phyloP scores from a whole-genome alignment of 495 filamentous ascomycete species.

The Penicillium goetzii region DNA sequence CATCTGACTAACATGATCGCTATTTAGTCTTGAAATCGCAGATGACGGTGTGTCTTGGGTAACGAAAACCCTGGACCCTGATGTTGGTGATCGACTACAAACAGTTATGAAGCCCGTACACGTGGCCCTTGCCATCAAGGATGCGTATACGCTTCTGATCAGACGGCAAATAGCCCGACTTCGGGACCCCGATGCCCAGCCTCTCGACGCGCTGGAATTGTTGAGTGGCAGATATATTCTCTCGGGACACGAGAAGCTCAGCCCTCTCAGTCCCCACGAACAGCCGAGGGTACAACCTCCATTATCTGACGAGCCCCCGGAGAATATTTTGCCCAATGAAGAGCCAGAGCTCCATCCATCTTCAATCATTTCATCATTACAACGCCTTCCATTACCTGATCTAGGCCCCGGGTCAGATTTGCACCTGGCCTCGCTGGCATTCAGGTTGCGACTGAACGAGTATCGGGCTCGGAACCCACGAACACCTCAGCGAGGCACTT shows the following conservation, averaged over 20 bases:
- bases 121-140: slow-evolving; percentile 42
- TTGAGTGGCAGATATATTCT: slow-evolving; percentile 18
- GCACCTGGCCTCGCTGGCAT: slow-evolving; percentile 51
- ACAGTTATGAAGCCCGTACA: slow-evolving; percentile 40
- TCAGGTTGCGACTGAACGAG: slow-evolving; percentile 55
- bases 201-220: slow-evolving; percentile 20
- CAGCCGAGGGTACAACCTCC: slow-evolving; percentile 31
- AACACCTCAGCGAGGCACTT: slow-evolving; percentile 63
- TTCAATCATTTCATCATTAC: slow-evolving; percentile 39
- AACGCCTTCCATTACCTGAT: slow-evolving; percentile 42
- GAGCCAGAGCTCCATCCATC: slow-evolving; percentile 37
- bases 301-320: slow-evolving; percentile 20
- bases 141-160: slow-evolving; percentile 41
- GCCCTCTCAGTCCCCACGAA: slow-evolving; percentile 28
- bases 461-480: slow-evolving; percentile 26
- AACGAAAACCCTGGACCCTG: slow-evolving; percentile 45
- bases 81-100: slow-evolving; percentile 39
- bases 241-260: slow-evolving; percentile 24
- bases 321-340: slow-evolving; percentile 19
- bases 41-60: slow-evolving; percentile 56
- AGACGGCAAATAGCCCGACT: slow-evolving; percentile 38
- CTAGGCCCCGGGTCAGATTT: slow-evolving; percentile 45
- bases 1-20: slow-evolving; percentile 20
- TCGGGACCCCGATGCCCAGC: slow-evolving; percentile 22
- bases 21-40: slow-evolving; percentile 55